Evolutionary conservation across 257 asterid species (phyloP).

Genomic region (Primulina eburnea): DNA sequence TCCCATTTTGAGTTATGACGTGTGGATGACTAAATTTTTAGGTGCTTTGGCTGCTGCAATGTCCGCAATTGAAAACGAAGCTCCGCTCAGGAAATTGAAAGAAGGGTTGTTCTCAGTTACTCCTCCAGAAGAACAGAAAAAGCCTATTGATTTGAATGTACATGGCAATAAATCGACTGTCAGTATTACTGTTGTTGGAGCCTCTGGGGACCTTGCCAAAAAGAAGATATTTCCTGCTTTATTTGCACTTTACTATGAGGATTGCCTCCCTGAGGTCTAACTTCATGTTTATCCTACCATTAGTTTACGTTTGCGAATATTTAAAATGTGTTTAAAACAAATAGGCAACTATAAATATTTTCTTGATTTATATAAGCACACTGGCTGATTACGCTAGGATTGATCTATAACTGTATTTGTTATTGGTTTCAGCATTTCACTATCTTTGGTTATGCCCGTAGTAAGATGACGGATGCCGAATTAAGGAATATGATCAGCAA

Average conservation of each 20-base stretch:
- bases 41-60: constrained; percentile 42
- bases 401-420: constrained; percentile 1
- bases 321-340: background rate
- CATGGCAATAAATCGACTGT: constrained; percentile 53
- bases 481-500: constrained; percentile 82
- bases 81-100: constrained; percentile 39
- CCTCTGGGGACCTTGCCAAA: constrained; percentile 98
- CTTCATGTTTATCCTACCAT: constrained; percentile 8
- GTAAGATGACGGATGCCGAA: constrained; percentile 94
- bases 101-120: constrained; percentile 37
- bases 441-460: constrained; percentile 89
- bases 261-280: constrained; percentile 84
- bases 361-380: background rate
- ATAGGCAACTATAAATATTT: background rate
- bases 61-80: constrained; percentile 31
- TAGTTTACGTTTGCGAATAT: background rate
- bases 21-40: constrained; percentile 24
- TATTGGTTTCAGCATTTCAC: constrained; percentile 70
- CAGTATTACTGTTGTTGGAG: constrained; percentile 90
- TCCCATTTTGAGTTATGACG: constrained; percentile 17
- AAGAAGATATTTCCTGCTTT: constrained; percentile 98
- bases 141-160: constrained; percentile 20
- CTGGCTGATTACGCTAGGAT: constrained; percentile 9
- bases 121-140: constrained; percentile 37
- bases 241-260: constrained; percentile 94